Conservation (phyloP, 352 stramenopile species). For the Phytophthora brassicae region DNA sequence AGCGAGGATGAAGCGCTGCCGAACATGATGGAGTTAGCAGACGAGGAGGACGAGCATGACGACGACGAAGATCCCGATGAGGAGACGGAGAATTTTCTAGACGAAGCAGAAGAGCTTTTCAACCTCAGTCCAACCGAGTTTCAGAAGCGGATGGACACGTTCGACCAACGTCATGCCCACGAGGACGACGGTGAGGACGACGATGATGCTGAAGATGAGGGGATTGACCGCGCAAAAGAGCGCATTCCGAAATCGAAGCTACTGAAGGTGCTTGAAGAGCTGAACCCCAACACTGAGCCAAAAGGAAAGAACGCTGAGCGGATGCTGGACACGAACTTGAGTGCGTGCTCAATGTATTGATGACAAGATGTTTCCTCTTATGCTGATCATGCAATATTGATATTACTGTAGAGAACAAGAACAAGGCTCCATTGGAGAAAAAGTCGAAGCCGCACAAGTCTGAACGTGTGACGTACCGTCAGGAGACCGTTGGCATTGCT, state of each 20-base stretch:
- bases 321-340: conserved; percentile 46
- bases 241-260: conserved; percentile 74
- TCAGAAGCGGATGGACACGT: conserved; percentile 56
- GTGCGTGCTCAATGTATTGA: conserved; percentile 28
- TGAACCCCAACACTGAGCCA: conserved; percentile 42
- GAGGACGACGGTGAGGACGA: conserved; percentile 29
- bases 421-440: conserved; percentile 66
- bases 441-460: conserved; percentile 62
- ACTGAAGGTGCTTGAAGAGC: conserved; percentile 65
- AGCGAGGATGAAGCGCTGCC: conserved; percentile 23
- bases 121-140: conserved; percentile 59
- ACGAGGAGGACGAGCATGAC: conserved; percentile 40
- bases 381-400: conserved; percentile 1
- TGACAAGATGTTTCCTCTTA: neutral
- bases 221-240: conserved; percentile 65
- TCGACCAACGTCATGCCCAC: conserved; percentile 43
- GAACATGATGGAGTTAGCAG: conserved; percentile 31
- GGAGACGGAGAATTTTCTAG: conserved; percentile 67
- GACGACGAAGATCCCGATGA: conserved; percentile 47
- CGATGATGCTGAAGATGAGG: conserved; percentile 38
- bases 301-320: conserved; percentile 51
- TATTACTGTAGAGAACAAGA: conserved; percentile 61
- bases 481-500: conserved; percentile 68
- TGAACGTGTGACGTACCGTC: conserved; percentile 69
- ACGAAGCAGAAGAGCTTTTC: conserved; percentile 75